Percentiles rank a stretch among this genome's conserved stretches.
Evolutionary conservation across 805 yeast species (phyloP).

Genomic region (Sporopachydermia lactativora): DNA sequence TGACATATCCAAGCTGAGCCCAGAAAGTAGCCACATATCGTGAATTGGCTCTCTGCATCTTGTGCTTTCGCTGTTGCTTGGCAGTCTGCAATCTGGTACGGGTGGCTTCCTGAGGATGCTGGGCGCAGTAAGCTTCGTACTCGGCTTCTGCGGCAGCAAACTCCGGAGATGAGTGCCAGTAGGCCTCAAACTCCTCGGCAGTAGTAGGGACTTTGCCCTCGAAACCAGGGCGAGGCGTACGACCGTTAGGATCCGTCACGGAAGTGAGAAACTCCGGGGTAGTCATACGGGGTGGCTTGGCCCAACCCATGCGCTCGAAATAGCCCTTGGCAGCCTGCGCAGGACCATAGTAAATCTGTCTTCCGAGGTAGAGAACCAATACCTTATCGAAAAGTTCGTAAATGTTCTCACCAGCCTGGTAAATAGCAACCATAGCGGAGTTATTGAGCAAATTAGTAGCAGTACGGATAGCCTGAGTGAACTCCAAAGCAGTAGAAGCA

Average conservation of each 20-base stretch:
- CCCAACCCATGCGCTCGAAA: conserved; percentile 47
- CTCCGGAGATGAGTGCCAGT: conserved; percentile 45
- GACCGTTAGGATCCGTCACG: conserved; percentile 50
- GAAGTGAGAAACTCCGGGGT: conserved; percentile 57
- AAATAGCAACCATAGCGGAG: conserved; percentile 31
- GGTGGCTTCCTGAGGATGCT: conserved; percentile 28
- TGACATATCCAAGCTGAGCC: conserved; percentile 37
- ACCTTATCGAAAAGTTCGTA: conserved; percentile 36
- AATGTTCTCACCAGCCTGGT: conserved; percentile 34
- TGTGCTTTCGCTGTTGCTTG: conserved; percentile 27
- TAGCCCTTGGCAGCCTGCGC: conserved; percentile 30
- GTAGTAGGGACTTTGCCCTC: conserved; percentile 39
- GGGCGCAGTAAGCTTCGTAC: conserved; percentile 27
- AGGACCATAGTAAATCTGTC: conserved; percentile 33
- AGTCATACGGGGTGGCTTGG: conserved; percentile 48
- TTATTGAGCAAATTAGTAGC: conserved; percentile 26
- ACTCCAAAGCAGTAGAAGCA: conserved; percentile 35
- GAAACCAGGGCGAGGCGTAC: conserved; percentile 33
- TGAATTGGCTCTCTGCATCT: conserved; percentile 25
- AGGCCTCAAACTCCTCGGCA: conserved; percentile 42
- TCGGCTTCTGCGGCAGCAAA: conserved; percentile 24
- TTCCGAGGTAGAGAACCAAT: conserved; percentile 30
- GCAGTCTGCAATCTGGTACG: conserved; percentile 25
- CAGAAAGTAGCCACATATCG: conserved; percentile 30
- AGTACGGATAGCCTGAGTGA: conserved; percentile 27